Percentiles rank a stretch among this genome's conserved stretches.
Evolutionary conservation across 2,329 filamentous ascomycete species (phyloP).

Genomic region (Leptodontidium sp.): DNA sequence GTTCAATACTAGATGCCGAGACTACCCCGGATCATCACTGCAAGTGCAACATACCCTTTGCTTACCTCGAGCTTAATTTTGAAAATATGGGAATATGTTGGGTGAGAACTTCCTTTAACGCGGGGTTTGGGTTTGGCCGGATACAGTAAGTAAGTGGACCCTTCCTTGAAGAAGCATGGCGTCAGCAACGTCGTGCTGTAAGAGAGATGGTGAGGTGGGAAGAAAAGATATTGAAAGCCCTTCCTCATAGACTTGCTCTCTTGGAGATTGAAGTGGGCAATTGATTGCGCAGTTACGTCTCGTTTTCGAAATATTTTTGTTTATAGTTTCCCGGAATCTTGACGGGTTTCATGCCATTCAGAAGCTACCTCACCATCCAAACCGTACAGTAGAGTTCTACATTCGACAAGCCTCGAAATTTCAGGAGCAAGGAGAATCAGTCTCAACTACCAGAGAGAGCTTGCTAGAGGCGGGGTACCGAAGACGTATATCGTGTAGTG

Average conservation of each 20-base stretch:
- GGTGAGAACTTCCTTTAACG: background rate
- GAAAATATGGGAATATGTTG: background rate
- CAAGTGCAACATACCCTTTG: background rate
- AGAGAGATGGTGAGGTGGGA: background rate
- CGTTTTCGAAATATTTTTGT: no score
- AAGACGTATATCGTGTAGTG: conserved; percentile 61
- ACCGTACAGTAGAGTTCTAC: background rate
- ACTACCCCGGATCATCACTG: background rate
- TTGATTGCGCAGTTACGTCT: no score
- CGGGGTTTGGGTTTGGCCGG: background rate
- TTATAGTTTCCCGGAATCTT: no score
- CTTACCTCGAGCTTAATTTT: background rate
- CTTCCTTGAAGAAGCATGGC: background rate
- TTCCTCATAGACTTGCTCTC: background rate
- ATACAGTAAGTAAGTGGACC: background rate
- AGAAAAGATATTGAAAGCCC: background rate
- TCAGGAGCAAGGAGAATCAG: background rate
- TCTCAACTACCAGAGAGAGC: background rate
- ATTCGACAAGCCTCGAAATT: background rate
- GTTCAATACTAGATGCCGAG: background rate
- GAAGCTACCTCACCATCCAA: background rate
- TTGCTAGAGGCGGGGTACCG: conserved; percentile 2
- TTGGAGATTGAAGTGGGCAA: background rate
- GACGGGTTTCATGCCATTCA: no score
- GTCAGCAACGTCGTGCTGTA: background rate